Percentiles rank a stretch among this genome's conserved stretches.
phyloP scores from a whole-genome alignment of 441 rosid species.

The Pelargonium citronellum region DNA sequence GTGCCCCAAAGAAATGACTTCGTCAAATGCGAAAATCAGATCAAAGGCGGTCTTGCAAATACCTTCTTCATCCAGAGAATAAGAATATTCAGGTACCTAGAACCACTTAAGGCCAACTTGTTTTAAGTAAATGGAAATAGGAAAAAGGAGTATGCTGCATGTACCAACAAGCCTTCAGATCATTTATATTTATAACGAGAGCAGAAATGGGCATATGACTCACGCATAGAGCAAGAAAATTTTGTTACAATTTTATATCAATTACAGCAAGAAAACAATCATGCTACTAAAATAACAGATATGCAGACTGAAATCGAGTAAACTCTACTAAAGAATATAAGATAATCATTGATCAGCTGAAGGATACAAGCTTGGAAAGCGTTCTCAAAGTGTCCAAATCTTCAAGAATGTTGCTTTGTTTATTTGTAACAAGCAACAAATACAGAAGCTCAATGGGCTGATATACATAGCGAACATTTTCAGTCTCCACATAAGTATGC shows the following conservation, averaged over 20 bases:
- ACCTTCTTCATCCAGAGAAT: slow-evolving; percentile 90
- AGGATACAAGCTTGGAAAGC: slow-evolving; percentile 93
- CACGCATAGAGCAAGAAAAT: not conserved
- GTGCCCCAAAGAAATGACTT: slow-evolving; percentile 97
- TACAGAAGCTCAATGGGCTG: slow-evolving; percentile 90
- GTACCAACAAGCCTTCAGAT: not conserved
- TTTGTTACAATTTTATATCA: not conserved
- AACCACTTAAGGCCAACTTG: slow-evolving; percentile 36
- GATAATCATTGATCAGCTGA: slow-evolving; percentile 9
- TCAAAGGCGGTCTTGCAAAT: slow-evolving; percentile 77
- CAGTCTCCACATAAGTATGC: slow-evolving; percentile 93
- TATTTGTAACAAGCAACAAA: slow-evolving; percentile 88
- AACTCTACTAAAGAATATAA: not conserved
- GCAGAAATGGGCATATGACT: not conserved
- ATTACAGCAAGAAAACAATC: not conserved
- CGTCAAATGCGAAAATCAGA: slow-evolving; percentile 92
- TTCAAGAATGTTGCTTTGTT: slow-evolving; percentile 95
- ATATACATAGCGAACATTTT: slow-evolving; percentile 93
- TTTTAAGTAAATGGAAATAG: not conserved
- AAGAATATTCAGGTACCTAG: slow-evolving; percentile 88
- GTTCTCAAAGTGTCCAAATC: slow-evolving; percentile 87
- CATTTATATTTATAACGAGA: not conserved
- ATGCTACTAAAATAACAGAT: not conserved
- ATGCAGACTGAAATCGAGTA: not conserved
- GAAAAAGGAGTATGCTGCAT: not conserved